These are phyloP conservation scores for Lepidium aucheri DNA, from an alignment of 345 rosid species.

Conservation along the genomic window DNA sequence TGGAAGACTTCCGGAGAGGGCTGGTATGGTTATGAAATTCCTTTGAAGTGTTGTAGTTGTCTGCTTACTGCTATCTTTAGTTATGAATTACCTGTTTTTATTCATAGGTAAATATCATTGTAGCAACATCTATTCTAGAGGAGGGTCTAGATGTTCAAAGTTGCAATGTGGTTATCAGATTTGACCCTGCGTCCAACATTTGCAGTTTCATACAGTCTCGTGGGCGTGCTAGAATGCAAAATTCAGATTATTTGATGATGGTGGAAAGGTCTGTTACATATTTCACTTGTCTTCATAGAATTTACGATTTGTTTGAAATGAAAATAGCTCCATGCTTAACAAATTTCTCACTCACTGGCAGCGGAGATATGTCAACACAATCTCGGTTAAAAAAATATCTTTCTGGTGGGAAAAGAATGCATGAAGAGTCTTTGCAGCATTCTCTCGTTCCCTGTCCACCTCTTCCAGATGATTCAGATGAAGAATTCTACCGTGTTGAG, in stretches of 20 bases:
- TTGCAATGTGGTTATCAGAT: constrained; percentile 85
- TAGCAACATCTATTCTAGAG: constrained; percentile 93
- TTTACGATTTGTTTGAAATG: background rate
- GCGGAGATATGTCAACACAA: constrained; percentile 44
- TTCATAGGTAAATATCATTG: constrained; percentile 70
- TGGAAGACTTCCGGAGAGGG: constrained; percentile 75
- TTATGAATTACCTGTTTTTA: constrained; percentile 1
- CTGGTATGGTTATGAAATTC: constrained; percentile 33
- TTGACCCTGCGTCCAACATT: constrained; percentile 71
- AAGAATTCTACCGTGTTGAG: constrained; percentile 32
- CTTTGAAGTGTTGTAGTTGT: background rate
- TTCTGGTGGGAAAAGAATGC: constrained; percentile 61
- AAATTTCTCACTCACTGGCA: constrained; percentile 14
- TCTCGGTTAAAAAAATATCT: constrained; percentile 53
- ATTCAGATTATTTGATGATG: constrained; percentile 77
- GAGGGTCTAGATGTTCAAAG: constrained; percentile 92
- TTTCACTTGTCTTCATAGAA: background rate
- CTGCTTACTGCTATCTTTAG: background rate
- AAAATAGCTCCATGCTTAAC: background rate
- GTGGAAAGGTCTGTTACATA: constrained; percentile 41
- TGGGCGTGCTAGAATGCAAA: constrained; percentile 88
- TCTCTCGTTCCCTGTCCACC: constrained; percentile 51
- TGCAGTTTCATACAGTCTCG: constrained; percentile 95
- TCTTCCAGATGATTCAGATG: constrained; percentile 31
- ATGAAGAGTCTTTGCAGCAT: constrained; percentile 52